Evolutionary conservation across 257 asterid genomes (phyloP).

Genomic region (Nemophila menziesii): DNA sequence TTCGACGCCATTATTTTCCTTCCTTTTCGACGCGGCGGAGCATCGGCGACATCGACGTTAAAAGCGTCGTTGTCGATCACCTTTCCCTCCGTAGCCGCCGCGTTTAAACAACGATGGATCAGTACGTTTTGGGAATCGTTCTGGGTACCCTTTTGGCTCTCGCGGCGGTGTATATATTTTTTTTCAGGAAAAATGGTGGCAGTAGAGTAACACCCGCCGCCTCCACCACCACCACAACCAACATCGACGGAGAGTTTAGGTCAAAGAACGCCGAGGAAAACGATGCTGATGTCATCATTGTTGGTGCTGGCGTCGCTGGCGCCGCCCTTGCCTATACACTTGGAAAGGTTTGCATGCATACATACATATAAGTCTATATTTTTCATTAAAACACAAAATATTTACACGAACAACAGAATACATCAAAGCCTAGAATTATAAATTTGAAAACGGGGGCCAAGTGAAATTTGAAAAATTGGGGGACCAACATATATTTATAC

Average conservation of each 20-base stretch:
- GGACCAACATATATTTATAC: no score
- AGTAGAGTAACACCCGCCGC: constrained; percentile 2
- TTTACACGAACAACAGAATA: no score
- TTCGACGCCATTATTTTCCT: no score
- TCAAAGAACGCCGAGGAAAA: constrained; percentile 18
- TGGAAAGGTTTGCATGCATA: constrained; percentile 33
- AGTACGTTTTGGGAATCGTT: constrained; percentile 24
- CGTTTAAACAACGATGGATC: constrained; percentile 27
- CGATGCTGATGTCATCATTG: constrained; percentile 35
- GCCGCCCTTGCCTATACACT: constrained; percentile 69
- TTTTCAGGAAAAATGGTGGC: constrained; percentile 10
- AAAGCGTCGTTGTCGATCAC: constrained; percentile 5
- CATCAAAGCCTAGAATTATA: no score
- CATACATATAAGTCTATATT: not conserved
- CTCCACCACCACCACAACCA: constrained; percentile 30
- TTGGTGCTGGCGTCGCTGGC: constrained; percentile 62
- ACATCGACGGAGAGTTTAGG: constrained; percentile 34
- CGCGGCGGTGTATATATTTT: constrained; percentile 20
- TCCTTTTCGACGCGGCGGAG: no score
- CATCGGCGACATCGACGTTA: not conserved
- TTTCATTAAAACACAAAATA: no score
- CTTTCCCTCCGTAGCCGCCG: constrained; percentile 31
- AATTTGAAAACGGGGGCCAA: no score
- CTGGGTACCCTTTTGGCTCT: constrained; percentile 34
- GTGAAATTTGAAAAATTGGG: no score